phyloP scores from a whole-genome alignment of 2,329 filamentous ascomycete genomes.

The Oidium heveae region DNA sequence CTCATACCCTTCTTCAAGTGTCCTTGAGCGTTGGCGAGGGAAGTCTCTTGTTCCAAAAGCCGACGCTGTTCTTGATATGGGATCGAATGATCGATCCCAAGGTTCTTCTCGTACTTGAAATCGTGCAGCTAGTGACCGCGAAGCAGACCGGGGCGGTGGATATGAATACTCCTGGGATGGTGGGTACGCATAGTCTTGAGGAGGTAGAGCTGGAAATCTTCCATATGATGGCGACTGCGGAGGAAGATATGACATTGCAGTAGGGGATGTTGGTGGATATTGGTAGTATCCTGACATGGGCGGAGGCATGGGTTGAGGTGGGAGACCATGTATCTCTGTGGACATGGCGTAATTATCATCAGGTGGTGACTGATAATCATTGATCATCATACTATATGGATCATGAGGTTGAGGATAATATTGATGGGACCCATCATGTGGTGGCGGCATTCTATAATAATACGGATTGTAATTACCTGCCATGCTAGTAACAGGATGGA shows the following conservation, averaged over 20 bases:
- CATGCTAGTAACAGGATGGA: neutral
- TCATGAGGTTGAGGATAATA: no score
- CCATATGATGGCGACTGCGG: neutral
- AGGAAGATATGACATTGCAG: neutral
- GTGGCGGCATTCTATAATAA: conserved; percentile 7
- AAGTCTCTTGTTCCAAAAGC: conserved; percentile 5
- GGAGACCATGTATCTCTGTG: conserved; percentile 6
- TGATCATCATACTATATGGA: no score
- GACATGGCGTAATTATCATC: conserved; percentile 1
- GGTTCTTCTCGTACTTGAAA: conserved; percentile 5
- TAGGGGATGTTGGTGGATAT: neutral
- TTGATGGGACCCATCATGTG: neutral
- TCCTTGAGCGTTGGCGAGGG: conserved; percentile 1
- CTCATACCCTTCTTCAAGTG: conserved; percentile 8
- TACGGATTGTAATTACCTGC: conserved; percentile 6
- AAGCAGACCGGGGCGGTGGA: conserved; percentile 2
- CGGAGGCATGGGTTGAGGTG: conserved; percentile 8
- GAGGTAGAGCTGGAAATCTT: neutral
- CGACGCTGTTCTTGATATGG: conserved; percentile 4
- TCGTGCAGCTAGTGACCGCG: conserved; percentile 7
- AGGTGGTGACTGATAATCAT: no score
- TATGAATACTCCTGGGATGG: neutral
- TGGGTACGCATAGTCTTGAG: neutral
- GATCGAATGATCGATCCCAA: conserved; percentile 3
- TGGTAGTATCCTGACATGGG: neutral